A percentile compares a stretch with the other conserved stretches of the same genome.
These are phyloP conservation scores for Omphalea diandra DNA, from an alignment of 441 rosid genomes.

Conservation along the genomic window DNA sequence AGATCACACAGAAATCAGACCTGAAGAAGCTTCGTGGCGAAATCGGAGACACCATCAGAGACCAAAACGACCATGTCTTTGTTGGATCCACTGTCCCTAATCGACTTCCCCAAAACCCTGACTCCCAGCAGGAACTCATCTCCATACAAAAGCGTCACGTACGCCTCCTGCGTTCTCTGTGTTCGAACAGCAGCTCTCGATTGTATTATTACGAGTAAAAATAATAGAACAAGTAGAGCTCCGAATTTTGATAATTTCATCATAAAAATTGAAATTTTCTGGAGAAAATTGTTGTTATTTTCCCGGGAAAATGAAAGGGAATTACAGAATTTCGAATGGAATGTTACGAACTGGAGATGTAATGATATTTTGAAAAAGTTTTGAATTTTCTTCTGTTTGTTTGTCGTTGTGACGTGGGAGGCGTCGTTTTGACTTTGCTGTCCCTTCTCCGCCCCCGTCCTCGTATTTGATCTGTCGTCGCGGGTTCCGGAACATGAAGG, in stretches of 20 bases:
- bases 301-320: neutral
- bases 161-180: constrained; percentile 54
- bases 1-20: constrained; percentile 32
- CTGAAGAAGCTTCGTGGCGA: constrained; percentile 64
- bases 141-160: constrained; percentile 82
- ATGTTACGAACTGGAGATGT: too few relatives aligned
- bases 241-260: constrained; percentile 40
- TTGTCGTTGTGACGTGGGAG: neutral
- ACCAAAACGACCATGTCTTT: constrained; percentile 87
- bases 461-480: neutral
- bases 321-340: neutral
- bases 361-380: constrained; percentile 11
- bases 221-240: constrained; percentile 28
- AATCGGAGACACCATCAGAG: constrained; percentile 88
- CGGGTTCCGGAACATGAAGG: constrained; percentile 3
- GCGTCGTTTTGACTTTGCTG: constrained; percentile 19
- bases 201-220: constrained; percentile 33
- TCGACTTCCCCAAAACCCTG: constrained; percentile 91
- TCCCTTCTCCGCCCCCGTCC: too few relatives aligned
- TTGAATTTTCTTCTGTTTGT: neutral
- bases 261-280: constrained; percentile 27
- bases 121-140: constrained; percentile 97
- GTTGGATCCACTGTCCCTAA: constrained; percentile 68
- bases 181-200: constrained; percentile 35
- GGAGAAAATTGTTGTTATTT: constrained; percentile 32